phyloP scores from a whole-genome alignment of 2,329 filamentous ascomycete genomes.

The Colletotrichum cereale region DNA sequence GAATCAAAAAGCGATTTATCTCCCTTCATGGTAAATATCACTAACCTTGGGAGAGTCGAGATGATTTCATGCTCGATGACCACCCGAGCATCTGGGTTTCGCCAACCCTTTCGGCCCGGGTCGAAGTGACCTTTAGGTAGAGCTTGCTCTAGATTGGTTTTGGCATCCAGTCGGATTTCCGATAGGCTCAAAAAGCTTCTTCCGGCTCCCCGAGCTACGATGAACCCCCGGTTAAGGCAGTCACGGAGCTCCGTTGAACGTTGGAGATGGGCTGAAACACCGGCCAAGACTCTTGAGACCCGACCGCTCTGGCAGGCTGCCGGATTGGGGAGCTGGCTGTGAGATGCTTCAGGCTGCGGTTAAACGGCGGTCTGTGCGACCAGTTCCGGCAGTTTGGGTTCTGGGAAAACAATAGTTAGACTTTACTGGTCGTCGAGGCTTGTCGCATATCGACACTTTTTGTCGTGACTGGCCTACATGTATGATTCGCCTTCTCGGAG shows the following conservation, averaged over 20 bases:
- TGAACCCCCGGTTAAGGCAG: neutral
- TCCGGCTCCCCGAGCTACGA: neutral
- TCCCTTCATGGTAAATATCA: too few relatives aligned
- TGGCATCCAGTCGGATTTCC: neutral
- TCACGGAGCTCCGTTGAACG: conserved; percentile 25
- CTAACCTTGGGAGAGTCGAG: neutral
- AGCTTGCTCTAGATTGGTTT: conserved; percentile 6
- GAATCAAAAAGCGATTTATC: neutral
- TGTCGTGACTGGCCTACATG: too few relatives aligned
- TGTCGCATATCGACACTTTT: neutral
- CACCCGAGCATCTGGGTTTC: neutral
- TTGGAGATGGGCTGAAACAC: conserved; percentile 23
- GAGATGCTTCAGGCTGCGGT: neutral
- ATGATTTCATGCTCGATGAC: neutral
- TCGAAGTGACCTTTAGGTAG: conserved; percentile 1
- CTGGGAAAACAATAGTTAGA: neutral
- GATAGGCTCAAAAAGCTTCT: neutral
- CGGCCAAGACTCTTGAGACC: neutral
- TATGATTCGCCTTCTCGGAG: neutral
- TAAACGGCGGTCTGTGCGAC: neutral
- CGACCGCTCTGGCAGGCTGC: neutral
- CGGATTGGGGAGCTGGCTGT: neutral
- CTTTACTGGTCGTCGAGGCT: neutral
- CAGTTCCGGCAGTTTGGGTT: neutral
- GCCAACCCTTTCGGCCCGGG: neutral